These are phyloP conservation scores for Zymoseptoria pseudotritici DNA, from an alignment of 2,329 filamentous ascomycete genomes.

Conservation along the genomic window DNA sequence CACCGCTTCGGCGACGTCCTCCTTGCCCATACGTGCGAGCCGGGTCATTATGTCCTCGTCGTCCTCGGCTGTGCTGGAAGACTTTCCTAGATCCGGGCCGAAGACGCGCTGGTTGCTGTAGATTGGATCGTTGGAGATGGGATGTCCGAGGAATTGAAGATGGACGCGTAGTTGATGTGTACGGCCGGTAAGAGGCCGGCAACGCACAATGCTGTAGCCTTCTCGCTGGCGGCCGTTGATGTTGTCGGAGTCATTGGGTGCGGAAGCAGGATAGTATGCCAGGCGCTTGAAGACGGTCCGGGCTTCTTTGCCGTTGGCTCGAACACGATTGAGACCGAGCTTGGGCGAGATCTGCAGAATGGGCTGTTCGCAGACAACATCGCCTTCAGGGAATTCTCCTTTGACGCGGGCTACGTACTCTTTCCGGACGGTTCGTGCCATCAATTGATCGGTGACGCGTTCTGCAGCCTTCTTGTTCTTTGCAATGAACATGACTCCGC, in stretches of 20 bases:
- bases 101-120: constrained; percentile 94
- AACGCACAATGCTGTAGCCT: constrained; percentile 91
- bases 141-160: constrained; percentile 86
- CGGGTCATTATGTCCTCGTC: constrained; percentile 87
- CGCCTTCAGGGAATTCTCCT: constrained; percentile 84
- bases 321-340: constrained; percentile 85
- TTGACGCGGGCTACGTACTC: constrained; percentile 91
- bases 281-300: constrained; percentile 85
- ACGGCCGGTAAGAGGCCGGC: constrained; percentile 82
- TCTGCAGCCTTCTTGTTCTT: constrained; percentile 79
- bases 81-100: constrained; percentile 66
- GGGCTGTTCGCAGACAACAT: constrained; percentile 86
- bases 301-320: constrained; percentile 84
- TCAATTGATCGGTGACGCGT: constrained; percentile 66
- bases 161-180: constrained; percentile 95
- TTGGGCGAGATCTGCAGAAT: constrained; percentile 93
- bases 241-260: not conserved
- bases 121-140: constrained; percentile 95
- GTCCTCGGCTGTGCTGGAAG: constrained; percentile 59
- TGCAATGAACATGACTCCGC: constrained; percentile 95
- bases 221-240: constrained; percentile 16
- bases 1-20: constrained; percentile 81
- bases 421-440: constrained; percentile 76
- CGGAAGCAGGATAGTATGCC: constrained; percentile 68
- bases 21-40: constrained; percentile 84